These are phyloP conservation scores for Kwoniella europaea DNA, from an alignment of 768 basidiomycete genomes.

Conservation along the genomic window DNA sequence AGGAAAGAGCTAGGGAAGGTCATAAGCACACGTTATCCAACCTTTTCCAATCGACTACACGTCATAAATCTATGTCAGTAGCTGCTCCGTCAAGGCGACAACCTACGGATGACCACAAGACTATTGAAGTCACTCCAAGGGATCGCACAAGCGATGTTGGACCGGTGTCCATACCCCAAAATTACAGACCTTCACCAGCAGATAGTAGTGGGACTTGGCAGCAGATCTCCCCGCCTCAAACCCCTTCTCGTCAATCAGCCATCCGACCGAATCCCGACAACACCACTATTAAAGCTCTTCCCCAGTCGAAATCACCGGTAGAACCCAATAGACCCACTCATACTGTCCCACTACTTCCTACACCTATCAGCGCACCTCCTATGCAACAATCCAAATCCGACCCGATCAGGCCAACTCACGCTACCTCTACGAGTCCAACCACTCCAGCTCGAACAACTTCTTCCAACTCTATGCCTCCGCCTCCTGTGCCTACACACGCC, in stretches of 20 bases:
- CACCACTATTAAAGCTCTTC: neutral
- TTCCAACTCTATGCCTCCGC: constrained; percentile 13
- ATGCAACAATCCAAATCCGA: too few relatives aligned
- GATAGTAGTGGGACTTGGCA: constrained; percentile 1
- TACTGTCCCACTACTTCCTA: neutral
- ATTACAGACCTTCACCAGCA: neutral
- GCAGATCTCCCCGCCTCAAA: constrained; percentile 1
- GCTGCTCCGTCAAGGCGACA: neutral
- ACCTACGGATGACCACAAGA: neutral
- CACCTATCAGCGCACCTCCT: constrained; percentile 4
- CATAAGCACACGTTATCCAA: constrained; percentile 26
- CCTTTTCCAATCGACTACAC: constrained; percentile 20
- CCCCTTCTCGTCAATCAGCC: neutral
- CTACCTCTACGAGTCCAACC: neutral
- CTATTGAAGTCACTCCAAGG: neutral
- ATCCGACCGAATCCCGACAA: neutral
- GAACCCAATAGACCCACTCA: neutral
- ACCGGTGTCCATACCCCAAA: neutral
- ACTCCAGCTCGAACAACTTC: neutral
- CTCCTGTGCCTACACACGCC: constrained; percentile 12
- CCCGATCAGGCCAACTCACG: constrained; percentile 8
- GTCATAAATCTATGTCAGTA: neutral
- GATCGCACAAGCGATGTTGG: too few relatives aligned
- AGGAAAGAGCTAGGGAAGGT: constrained; percentile 5
- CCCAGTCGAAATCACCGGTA: neutral